Evolutionary conservation across 2,329 filamentous ascomycete genomes (phyloP).

Genomic region (Metarhizium rileyi): DNA sequence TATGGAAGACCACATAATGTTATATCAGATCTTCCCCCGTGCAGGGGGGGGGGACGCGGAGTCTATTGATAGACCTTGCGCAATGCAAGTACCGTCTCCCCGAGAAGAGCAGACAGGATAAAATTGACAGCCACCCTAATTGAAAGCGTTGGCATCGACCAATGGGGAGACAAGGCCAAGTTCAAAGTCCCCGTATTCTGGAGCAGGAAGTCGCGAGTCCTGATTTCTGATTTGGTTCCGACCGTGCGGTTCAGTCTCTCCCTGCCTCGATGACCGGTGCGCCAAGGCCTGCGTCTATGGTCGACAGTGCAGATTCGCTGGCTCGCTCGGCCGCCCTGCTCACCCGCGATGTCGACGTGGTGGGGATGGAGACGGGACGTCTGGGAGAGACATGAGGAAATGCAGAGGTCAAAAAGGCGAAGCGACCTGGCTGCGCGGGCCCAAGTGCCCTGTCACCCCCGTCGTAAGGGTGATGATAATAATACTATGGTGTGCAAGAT

Average conservation of each 20-base stretch:
- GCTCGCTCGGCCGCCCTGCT: no score
- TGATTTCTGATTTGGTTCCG: constrained; percentile 7
- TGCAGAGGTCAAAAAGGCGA: no score
- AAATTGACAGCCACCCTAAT: no score
- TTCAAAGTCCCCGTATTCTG: background rate
- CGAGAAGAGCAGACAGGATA: no score
- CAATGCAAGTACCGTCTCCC: no score
- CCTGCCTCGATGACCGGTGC: background rate
- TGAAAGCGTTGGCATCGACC: background rate
- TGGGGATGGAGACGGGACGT: background rate
- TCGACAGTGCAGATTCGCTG: no score
- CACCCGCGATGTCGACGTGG: no score
- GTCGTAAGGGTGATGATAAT: background rate
- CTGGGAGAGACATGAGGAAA: background rate
- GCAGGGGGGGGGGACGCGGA: no score
- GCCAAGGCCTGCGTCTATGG: background rate
- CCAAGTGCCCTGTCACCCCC: background rate
- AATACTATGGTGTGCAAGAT: background rate
- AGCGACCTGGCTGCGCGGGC: background rate
- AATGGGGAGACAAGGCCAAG: constrained; percentile 1
- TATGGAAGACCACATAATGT: no score
- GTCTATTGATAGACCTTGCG: no score
- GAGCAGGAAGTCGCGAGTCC: background rate
- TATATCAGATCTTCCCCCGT: no score
- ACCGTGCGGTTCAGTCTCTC: constrained; percentile 5